phyloP scores from a whole-genome alignment of 2,329 filamentous ascomycete genomes.

The Pestalotiopsis sp. region DNA sequence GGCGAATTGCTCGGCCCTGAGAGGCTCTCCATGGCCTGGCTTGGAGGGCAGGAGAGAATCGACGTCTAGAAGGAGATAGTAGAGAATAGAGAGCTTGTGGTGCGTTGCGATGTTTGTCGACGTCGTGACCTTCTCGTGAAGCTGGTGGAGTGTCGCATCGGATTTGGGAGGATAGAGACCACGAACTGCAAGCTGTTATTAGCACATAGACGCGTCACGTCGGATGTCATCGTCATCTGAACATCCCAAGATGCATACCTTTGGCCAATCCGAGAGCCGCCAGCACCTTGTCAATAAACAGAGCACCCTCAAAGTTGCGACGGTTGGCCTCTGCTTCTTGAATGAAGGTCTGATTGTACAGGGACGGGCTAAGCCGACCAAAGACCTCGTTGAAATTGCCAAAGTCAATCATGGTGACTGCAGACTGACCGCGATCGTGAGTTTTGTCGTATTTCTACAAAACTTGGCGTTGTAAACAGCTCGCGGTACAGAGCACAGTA shows the following conservation, averaged over 20 bases:
- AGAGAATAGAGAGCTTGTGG: conserved; percentile 81
- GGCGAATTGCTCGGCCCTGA: conserved; percentile 58
- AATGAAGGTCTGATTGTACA: conserved; percentile 62
- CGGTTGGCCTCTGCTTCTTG: conserved; percentile 68
- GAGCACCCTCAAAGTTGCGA: conserved; percentile 66
- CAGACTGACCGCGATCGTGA: background rate
- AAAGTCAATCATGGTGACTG: conserved; percentile 59
- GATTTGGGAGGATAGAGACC: conserved; percentile 76
- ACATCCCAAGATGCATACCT: conserved; percentile 45
- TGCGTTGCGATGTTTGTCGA: conserved; percentile 64
- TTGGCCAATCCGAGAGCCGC: conserved; percentile 69
- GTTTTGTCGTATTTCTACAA: background rate
- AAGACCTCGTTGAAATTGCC: conserved; percentile 72
- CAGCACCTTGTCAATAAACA: conserved; percentile 81
- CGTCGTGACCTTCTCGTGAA: conserved; percentile 71
- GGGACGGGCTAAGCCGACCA: conserved; percentile 56
- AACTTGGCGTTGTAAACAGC: background rate
- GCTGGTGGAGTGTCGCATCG: conserved; percentile 65
- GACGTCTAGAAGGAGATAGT: conserved; percentile 81
- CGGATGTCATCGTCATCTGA: background rate
- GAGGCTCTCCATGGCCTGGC: conserved; percentile 29
- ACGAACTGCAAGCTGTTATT: conserved; percentile 35
- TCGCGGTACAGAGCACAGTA: background rate
- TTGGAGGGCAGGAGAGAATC: conserved; percentile 49
- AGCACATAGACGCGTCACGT: background rate